These are phyloP conservation scores for Phlyctochytrium arcticum DNA, from an alignment of 192 early-diverging fungal genomes.

Conservation along the genomic window DNA sequence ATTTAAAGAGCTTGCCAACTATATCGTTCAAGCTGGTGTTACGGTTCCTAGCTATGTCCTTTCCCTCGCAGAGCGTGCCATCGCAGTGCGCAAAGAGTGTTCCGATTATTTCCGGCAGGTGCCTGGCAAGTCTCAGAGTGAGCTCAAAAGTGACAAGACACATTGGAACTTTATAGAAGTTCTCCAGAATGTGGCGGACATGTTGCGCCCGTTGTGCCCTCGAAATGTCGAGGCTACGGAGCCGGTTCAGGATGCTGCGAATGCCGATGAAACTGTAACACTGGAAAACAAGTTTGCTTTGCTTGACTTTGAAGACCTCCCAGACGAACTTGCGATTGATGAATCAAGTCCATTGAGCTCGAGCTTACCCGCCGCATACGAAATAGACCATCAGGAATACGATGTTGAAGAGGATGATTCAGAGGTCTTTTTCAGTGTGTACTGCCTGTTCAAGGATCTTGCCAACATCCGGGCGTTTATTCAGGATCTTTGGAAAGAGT, in stretches of 20 bases:
- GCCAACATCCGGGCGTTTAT: slow-evolving; percentile 2
- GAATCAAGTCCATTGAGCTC: not conserved
- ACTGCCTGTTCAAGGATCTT: slow-evolving; percentile 5
- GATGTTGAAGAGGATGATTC: not conserved
- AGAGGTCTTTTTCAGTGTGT: not conserved
- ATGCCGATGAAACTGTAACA: not conserved
- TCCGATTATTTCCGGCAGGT: not conserved
- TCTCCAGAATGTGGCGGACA: slow-evolving; percentile 4
- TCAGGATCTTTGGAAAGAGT: slow-evolving; percentile 2
- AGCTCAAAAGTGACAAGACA: not conserved
- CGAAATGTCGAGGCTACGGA: not conserved
- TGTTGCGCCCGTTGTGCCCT: not conserved
- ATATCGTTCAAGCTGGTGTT: not conserved
- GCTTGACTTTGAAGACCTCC: not conserved
- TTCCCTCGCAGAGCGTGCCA: not conserved
- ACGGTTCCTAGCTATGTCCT: not conserved
- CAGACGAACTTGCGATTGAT: not conserved
- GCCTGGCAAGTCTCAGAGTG: not conserved
- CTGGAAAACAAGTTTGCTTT: slow-evolving; percentile 2
- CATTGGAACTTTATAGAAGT: slow-evolving; percentile 14
- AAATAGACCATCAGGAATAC: not conserved
- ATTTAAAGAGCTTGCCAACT: not conserved
- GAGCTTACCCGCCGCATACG: not conserved
- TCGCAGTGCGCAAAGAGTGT: slow-evolving; percentile 1
- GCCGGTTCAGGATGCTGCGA: not conserved